phyloP scores from a whole-genome alignment of 371 early-diverging fungal genomes.

The Mortierella sp. region DNA sequence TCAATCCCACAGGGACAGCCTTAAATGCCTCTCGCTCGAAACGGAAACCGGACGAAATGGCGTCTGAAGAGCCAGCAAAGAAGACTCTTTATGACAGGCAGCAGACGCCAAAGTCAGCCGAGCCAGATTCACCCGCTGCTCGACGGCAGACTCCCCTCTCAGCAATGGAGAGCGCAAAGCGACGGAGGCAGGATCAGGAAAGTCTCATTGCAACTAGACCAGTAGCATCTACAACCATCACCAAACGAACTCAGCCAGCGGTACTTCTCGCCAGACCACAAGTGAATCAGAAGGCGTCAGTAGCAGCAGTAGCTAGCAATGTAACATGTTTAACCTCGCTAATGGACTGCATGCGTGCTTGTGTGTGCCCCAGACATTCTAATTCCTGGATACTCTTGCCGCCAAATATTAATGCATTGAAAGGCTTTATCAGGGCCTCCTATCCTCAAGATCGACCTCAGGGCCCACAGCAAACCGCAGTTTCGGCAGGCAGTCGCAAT shows the following conservation, averaged over 20 bases:
- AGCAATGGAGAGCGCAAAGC: constrained; percentile 28
- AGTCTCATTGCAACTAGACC: neutral
- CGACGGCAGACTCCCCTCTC: constrained; percentile 5
- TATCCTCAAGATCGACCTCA: constrained; percentile 43
- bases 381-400: neutral
- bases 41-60: constrained; percentile 13
- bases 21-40: constrained; percentile 1
- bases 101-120: neutral
- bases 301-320: neutral
- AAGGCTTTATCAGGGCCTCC: constrained; percentile 22
- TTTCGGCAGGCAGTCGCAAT: constrained; percentile 44
- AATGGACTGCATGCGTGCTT: neutral
- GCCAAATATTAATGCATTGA: neutral
- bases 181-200: constrained; percentile 14
- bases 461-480: constrained; percentile 47
- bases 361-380: neutral
- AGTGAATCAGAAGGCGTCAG: neutral
- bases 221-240: neutral
- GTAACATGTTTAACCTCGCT: neutral
- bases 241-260: constrained; percentile 4
- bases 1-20: neutral
- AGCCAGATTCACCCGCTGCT: neutral
- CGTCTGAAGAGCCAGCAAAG: neutral
- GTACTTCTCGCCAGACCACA: constrained; percentile 33
- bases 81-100: neutral